Base-by-base conservation (phyloP, 2,329 filamentous ascomycete species). In the Pseudodiploospora longispora region DNA sequence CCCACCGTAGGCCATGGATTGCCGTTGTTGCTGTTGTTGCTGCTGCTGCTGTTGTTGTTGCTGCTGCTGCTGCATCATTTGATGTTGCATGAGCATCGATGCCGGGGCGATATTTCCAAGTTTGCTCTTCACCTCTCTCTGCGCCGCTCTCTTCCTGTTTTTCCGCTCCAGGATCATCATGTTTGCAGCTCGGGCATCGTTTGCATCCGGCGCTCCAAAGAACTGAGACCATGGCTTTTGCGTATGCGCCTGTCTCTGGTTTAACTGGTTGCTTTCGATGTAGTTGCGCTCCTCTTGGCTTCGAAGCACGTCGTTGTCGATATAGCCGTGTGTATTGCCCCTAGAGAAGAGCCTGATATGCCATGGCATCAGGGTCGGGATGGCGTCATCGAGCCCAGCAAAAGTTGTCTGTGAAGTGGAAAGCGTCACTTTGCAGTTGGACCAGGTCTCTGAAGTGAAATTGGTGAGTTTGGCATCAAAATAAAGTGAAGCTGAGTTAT, bases 381-480 rank as follows among this genome's bases (percentile, higher is more conserved):
- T 72, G 9, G 61, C 60, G 46, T 82, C 75, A 27, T 74, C 68
- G 2, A 82, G 62, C 2, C 73, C 72, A 2, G 74, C 69, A 42
- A 77, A 80, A 5, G 70, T 70, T 4, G 79, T 74, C 53, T 83
- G 76, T 0, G 78, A 82, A 0, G 78, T 83, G 3, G 80, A 83
- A 5, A 85, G 70, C 0, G 71, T 72, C 33, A 85, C 62, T 49
- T 73, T 76, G 57, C 76, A 75, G 59, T 76, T 72, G 30, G 65
- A 66, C 81, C 81, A 85, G 1, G 72, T 76, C 62, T 85, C 81
- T 0, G 75, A 78, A 0, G 78, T 82, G 41, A 65, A 65, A 60
- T 85, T 85, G 45, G 69, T 72, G 42, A 83, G 72, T 50, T 75
- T 71, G 2, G 80, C 80, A 43, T 82, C 76, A 56, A 84, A 85